These are phyloP conservation scores for Typha latifolia DNA, from an alignment of 176 grass and related monocot genomes.

Conservation along the genomic window DNA sequence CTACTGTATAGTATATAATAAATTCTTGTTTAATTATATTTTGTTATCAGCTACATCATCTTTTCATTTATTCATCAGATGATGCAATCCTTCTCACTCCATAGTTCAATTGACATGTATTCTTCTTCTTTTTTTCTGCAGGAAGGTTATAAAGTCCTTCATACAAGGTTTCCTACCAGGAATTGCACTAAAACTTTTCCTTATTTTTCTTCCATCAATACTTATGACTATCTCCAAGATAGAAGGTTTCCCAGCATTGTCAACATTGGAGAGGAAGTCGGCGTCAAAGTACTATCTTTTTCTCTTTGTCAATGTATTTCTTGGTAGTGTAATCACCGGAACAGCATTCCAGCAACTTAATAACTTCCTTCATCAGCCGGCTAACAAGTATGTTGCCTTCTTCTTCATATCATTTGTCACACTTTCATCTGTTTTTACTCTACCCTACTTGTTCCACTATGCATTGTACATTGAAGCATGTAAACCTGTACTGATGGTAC, in stretches of 20 bases:
- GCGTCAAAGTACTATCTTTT: slow-evolving; percentile 80
- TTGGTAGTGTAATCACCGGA: slow-evolving; percentile 86
- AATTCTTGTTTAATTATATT: too few species aligned
- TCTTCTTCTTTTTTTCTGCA: slow-evolving; percentile 28
- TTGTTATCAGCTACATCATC: not conserved
- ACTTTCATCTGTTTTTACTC: not conserved
- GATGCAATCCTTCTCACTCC: slow-evolving; percentile 12
- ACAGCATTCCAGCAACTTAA: slow-evolving; percentile 95
- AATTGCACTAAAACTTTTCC: slow-evolving; percentile 75
- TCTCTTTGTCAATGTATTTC: slow-evolving; percentile 84
- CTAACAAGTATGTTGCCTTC: slow-evolving; percentile 53
- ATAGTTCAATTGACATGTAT: slow-evolving; percentile 12
- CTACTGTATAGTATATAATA: too few species aligned
- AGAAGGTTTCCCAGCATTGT: slow-evolving; percentile 65
- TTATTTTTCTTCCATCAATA: slow-evolving; percentile 76
- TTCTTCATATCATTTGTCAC: not conserved
- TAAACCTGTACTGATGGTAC: too few species aligned
- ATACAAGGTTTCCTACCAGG: slow-evolving; percentile 96
- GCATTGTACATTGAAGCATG: not conserved
- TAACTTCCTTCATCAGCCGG: slow-evolving; percentile 69
- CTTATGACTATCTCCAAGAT: slow-evolving; percentile 96
- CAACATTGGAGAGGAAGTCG: slow-evolving; percentile 72
- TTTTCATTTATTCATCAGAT: not conserved
- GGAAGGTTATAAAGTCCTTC: slow-evolving; percentile 64
- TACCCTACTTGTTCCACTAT: not conserved